Base-by-base conservation (phyloP, 345 rosid species). In the Lagerstroemia speciosa region DNA sequence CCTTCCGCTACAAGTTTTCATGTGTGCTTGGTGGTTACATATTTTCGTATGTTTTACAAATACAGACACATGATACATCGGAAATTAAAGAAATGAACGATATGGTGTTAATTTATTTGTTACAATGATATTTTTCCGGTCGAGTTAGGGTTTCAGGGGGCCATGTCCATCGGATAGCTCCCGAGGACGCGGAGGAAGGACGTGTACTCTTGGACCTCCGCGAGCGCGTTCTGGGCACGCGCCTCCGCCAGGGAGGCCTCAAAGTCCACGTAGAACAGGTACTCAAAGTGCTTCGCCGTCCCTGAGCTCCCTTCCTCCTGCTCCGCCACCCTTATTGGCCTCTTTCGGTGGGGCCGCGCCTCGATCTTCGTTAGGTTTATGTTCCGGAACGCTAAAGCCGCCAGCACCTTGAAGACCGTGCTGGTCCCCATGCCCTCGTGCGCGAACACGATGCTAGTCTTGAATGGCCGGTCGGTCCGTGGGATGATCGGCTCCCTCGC, bases 111-210 rank as follows among this genome's bases (percentile, higher is more conserved):
- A 26, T 1, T 50, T 40, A 41, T 20, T 41, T 52, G 37, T 37
- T 15, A 20, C 63, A 50, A 26, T 46, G n/a, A n/a, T n/a, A n/a
- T n/a, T n/a, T n/a, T n/a, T n/a, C n/a, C 53, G 71, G 30, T 48
- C 31, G 65, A 40, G 69, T 31, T 26, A 91, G 94, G 94, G 64
- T 81, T 81, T 96, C 96, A 94, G 5, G 99, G 97, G 9, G 97
- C 86, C 99, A 94, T 94, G 78, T 94, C 99, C 93, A 89, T 94
- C 3, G 99, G 99, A 74, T 94, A 94, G 66, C 99, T 94, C 16
- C 99, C 99, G 72, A 94, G 72, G 33, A 94, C 99, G 79, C 99
- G 79, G 74, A 94, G 81, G 83, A 94, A 94, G 9, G 99, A 94
- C 30, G 99, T 91, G 87, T 87, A 91, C 75, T 94, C 99, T 67